These are phyloP conservation scores for Tritrichomonas musculus DNA, from an alignment of 208 protist species.

Conservation along the genomic window DNA sequence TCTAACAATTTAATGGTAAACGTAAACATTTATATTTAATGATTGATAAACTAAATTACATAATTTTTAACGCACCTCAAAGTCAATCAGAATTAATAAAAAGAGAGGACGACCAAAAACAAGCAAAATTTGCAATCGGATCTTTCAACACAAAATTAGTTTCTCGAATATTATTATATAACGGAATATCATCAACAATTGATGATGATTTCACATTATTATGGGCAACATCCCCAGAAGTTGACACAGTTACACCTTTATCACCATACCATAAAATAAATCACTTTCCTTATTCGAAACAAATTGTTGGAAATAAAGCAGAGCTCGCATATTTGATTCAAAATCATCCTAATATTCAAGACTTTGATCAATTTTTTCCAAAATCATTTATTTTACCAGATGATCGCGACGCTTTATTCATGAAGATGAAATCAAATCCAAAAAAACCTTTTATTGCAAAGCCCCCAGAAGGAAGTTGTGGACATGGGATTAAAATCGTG, in stretches of 20 bases:
- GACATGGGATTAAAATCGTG: background rate
- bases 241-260: background rate
- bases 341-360: background rate
- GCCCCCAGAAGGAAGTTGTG: background rate
- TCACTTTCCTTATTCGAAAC: constrained; percentile 24
- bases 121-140: background rate
- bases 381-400: background rate
- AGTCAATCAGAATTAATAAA: background rate
- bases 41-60: background rate
- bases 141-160: background rate
- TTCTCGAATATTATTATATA: background rate
- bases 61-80: background rate
- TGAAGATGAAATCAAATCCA: background rate
- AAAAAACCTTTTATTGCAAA: background rate
- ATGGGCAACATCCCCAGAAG: background rate
- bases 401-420: background rate
- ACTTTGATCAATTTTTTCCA: background rate
- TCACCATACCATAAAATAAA: background rate
- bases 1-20: background rate
- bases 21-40: background rate
- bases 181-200: background rate
- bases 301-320: constrained; percentile 16
- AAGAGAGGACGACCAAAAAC: background rate
- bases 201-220: background rate
- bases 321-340: background rate